phyloP scores from a whole-genome alignment of 2,329 filamentous ascomycete genomes.

The Orbilia ellipsospora region DNA sequence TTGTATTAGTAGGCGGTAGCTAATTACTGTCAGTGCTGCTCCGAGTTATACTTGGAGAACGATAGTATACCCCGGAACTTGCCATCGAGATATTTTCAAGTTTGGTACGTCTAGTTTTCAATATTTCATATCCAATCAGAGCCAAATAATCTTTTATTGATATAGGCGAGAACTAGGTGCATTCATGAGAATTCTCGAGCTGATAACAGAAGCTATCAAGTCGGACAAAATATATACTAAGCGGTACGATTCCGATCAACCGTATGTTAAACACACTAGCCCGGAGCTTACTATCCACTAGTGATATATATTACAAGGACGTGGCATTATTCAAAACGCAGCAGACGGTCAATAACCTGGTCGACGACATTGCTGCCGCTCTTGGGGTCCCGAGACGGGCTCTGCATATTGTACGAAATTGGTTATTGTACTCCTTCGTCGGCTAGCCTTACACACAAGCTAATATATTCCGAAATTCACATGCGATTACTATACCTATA shows the following conservation, averaged over 20 bases:
- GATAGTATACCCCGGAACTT: slow-evolving; percentile 30
- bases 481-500: slow-evolving; percentile 60
- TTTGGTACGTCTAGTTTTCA: slow-evolving; percentile 18
- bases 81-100: slow-evolving; percentile 27
- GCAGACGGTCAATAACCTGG: slow-evolving; percentile 74
- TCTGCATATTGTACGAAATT: slow-evolving; percentile 74
- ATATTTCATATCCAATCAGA: no score
- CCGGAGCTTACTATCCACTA: slow-evolving; percentile 60
- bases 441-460: background rate
- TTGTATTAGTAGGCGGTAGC: background rate
- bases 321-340: slow-evolving; percentile 78
- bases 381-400: slow-evolving; percentile 72
- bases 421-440: background rate
- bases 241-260: background rate
- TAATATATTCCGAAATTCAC: background rate
- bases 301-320: slow-evolving; percentile 83
- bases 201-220: slow-evolving; percentile 42
- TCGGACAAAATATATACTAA: slow-evolving; percentile 47
- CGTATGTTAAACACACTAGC: no score
- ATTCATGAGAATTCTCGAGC: slow-evolving; percentile 34
- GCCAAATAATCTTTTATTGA: no score
- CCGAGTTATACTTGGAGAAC: slow-evolving; percentile 38
- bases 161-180: slow-evolving; percentile 8
- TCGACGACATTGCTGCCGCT: slow-evolving; percentile 79
- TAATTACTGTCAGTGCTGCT: slow-evolving; percentile 13